Conservation (phyloP, 2,329 filamentous ascomycete species). For the Sporothrix schenckii region DNA sequence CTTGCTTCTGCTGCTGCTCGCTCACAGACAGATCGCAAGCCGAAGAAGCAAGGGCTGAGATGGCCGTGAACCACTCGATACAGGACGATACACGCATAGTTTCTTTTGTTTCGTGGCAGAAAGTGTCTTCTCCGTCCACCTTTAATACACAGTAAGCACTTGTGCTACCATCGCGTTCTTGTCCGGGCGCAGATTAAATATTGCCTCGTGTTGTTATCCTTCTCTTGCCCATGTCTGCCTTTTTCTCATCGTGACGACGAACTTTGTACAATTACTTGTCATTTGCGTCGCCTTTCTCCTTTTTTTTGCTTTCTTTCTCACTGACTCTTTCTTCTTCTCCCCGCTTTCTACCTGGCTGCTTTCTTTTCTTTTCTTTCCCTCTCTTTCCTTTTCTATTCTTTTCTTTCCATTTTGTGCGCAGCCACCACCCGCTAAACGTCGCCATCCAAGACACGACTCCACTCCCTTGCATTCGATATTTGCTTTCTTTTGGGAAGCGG, state of each 20-base stretch:
- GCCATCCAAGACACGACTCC: conserved; percentile 20
- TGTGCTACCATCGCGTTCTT: not conserved
- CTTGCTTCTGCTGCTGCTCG: too few relatives aligned
- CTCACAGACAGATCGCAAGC: too few relatives aligned
- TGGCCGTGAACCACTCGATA: too few relatives aligned
- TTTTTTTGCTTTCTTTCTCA: not conserved
- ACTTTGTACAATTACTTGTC: too few relatives aligned
- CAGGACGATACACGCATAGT: too few relatives aligned
- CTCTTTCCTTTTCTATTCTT: not conserved
- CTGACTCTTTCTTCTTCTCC: not conserved
- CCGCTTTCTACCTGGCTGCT: not conserved
- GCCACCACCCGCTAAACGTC: not conserved
- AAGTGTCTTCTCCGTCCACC: not conserved
- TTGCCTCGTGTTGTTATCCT: not conserved
- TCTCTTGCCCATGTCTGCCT: too few relatives aligned
- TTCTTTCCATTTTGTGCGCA: not conserved
- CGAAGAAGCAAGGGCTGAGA: too few relatives aligned
- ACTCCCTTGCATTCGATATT: conserved; percentile 17
- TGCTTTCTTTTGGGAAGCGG: not conserved
- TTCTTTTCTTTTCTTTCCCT: not conserved
- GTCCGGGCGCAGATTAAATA: not conserved
- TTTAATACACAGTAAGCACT: too few relatives aligned
- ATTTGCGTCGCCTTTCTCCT: not conserved
- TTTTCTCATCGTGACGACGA: too few relatives aligned
- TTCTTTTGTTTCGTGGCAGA: too few relatives aligned